Evolutionary conservation across 139 green algal genomes (phyloP), one percentile per base, ranked within the genome.

Genomic region (Tetradesmus obliquus): DNA sequence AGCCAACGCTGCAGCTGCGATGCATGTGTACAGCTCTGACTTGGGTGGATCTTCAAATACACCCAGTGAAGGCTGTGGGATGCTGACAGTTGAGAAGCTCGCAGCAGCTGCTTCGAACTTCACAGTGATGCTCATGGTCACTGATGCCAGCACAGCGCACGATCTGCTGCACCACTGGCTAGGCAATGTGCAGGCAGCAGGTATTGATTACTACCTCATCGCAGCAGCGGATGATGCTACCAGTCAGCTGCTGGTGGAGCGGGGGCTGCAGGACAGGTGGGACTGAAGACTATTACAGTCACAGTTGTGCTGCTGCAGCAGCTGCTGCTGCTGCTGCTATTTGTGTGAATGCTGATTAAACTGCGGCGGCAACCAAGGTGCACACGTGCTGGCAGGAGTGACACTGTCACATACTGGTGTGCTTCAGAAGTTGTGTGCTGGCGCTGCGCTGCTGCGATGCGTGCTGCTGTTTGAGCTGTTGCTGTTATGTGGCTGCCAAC

Each of bases 151-250:
- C 54, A 72, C 55, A 20, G 55, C 83, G 5, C 53, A 15, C 9
- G 22, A 55, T 8, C 24, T 88, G 55, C 54, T 88, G 17, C 83
- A 88, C 83, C 83, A 88, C 20, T 88, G 83, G 83, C 54, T 88
- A 17, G 83, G 83, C 22, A 88, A 88, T 8, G 22, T 88, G 17
- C 55, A 53, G 54, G 55, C 83, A 55, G 83, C 83, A n/a, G 51
- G 51, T 55, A 88, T 88, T 17, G 55, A 22, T 55, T 74, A 88
- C 83, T 88, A 32, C 51, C 22, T 88, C 55, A 60, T 74, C 51
- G 83, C 83, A 72, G 83, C 55, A 72, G 24, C 83, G 3, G 83
- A 88, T 88, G 83, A 72, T 17, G 83, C 83, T 1, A 88, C 83
- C 2, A 79, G 55, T 22, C 17, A 17, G 22, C 55, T 57, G 20